Evolutionary conservation across 805 yeast species (phyloP), one percentile per base, ranked within the genome.

Genomic region (Teunomyces pallodes): DNA sequence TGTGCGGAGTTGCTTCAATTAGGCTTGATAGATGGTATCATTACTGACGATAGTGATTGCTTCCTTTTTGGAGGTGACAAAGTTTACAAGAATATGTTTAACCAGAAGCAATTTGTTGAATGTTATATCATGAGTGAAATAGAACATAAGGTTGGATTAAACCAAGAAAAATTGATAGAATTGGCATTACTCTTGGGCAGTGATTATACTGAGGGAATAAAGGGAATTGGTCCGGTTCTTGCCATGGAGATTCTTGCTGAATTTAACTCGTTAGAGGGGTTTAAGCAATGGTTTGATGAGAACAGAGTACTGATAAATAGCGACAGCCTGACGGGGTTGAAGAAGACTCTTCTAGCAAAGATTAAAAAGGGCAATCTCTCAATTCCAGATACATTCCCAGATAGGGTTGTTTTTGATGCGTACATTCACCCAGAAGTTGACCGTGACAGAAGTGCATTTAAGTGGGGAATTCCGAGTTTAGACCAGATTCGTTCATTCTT

Each of bases 21-120:
- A 17, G 81, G 79, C 0, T 70, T 94, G 14, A 97, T 92, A 3
- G 98, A 94, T 65, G 99, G 99, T 0, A 86, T 94, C 5, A 84
- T 94, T 20, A 94, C 99, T 0, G 99, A 94, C 67, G 99, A 94
- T 72, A 89, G 96, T 55, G 99, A 94, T 77, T 90, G 96, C 43
- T 94, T 94, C 57, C 66, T 94, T 32, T 94, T 94, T 72, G 98
- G 98, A 0, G 96, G 96, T 1, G 81, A 81, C 46, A 75, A 70
- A 36, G 81, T 94, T 3, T 94, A 92, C 66, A 86, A 90, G 55
- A 92, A 94, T 66, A 85, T 94, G 92, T 94, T 94, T 70, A 90
- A 86, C 60, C 97, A 92, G 64, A 87, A 90, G 58, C 86, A 87
- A 55, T 91, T 83, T 64, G 98, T 92, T 31, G 99, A 94, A 62